Evolutionary conservation across 1,284 basidiomycete species (phyloP).

Genomic region (Fomitopsis schrenkii): DNA sequence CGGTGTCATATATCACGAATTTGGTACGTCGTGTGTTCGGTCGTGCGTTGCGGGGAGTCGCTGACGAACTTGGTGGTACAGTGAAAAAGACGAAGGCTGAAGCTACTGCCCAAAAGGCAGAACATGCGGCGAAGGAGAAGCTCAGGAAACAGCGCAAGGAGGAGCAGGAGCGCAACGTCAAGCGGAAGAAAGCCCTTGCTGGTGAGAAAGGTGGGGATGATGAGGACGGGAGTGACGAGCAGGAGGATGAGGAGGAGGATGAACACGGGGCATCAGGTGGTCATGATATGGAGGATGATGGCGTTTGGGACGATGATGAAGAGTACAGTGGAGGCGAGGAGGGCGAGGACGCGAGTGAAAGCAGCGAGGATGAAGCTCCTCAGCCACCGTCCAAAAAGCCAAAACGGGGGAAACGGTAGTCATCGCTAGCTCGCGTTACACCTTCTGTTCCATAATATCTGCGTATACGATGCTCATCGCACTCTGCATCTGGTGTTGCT

Average conservation of each 20-base stretch:
- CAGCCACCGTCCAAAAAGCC: conserved; percentile 36
- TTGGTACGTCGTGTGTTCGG: conserved; percentile 49
- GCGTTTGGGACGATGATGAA: conserved; percentile 60
- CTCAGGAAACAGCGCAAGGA: conserved; percentile 73
- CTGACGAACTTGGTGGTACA: conserved; percentile 26
- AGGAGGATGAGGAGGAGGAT: conserved; percentile 38
- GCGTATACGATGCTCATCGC: background rate
- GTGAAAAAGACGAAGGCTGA: conserved; percentile 84
- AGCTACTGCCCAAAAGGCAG: conserved; percentile 57
- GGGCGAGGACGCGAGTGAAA: conserved; percentile 31
- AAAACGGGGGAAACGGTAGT: conserved; percentile 36
- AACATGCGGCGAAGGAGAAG: conserved; percentile 74
- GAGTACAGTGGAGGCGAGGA: conserved; percentile 56
- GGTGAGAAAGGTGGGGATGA: conserved; percentile 38
- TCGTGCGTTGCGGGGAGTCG: background rate
- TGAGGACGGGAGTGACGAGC: conserved; percentile 29
- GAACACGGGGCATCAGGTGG: conserved; percentile 24
- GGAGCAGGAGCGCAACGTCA: conserved; percentile 87
- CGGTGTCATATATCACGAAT: conserved; percentile 87
- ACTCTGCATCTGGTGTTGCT: background rate
- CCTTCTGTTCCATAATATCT: background rate
- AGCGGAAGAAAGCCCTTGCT: conserved; percentile 62
- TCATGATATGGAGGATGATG: conserved; percentile 24
- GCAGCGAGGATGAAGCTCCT: conserved; percentile 32
- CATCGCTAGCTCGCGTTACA: background rate